Evolutionary conservation across 2,329 filamentous ascomycete species (phyloP).

Genomic region (Exophiala calicioides): DNA sequence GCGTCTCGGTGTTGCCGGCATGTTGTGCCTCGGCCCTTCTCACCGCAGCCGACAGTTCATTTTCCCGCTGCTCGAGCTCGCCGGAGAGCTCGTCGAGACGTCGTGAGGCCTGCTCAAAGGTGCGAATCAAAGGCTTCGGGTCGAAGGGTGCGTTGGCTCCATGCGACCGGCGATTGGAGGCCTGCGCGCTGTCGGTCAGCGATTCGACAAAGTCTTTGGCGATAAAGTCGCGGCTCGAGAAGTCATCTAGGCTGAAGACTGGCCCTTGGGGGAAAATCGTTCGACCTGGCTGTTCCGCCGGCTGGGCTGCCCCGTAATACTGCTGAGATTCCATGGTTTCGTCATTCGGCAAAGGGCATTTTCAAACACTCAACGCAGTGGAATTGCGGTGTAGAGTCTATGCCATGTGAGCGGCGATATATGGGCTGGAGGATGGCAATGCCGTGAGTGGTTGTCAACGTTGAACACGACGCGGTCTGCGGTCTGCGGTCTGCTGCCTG

Average conservation of each 20-base stretch:
- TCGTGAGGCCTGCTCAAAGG: conserved; percentile 73
- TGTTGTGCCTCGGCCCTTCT: conserved; percentile 90
- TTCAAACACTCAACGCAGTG: not conserved
- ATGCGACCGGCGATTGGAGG: conserved; percentile 73
- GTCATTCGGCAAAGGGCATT: not conserved
- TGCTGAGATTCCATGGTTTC: conserved; percentile 21
- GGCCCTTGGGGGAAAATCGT: conserved; percentile 76
- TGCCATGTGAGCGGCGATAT: not conserved
- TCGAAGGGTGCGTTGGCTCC: conserved; percentile 67
- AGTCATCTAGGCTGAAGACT: conserved; percentile 84
- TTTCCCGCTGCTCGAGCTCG: conserved; percentile 85
- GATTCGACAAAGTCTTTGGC: conserved; percentile 96
- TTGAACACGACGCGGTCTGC: too few relatives aligned
- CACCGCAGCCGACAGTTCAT: conserved; percentile 85
- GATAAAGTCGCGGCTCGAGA: conserved; percentile 89
- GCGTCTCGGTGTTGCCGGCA: conserved; percentile 81
- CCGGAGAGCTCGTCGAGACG: conserved; percentile 60
- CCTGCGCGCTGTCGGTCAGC: conserved; percentile 80
- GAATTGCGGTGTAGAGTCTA: not conserved
- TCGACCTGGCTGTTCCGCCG: conserved; percentile 47
- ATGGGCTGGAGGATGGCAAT: too few relatives aligned
- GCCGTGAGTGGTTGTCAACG: too few relatives aligned
- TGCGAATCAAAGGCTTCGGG: conserved; percentile 92
- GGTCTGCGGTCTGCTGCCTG: too few relatives aligned
- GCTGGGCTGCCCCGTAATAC: conserved; percentile 13